Evolutionary conservation across 345 rosid species (phyloP), one percentile per base, ranked within the genome.

Genomic region (Eucalyptus marginata): DNA sequence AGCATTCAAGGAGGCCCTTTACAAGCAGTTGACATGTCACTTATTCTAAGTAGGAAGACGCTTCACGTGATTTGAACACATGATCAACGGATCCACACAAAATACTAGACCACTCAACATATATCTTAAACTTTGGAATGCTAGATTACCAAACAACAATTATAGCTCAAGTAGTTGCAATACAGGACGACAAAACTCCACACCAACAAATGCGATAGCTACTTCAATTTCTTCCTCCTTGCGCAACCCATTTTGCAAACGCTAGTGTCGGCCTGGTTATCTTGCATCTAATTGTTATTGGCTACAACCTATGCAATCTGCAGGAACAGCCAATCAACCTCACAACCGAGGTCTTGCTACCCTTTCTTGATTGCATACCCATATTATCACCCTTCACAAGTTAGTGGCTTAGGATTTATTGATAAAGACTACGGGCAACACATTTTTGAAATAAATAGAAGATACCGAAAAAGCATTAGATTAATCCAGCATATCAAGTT

Each of bases 351-450:
- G 62, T 56, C 62, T 13, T 56, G 13, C 6, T 56, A 24, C 62
- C 36, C 11, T 24, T 24, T 56, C 29, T 56, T 56, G 29, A 56
- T 56, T 56, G 29, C 6, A 24, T 56, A 5, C 62, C 62, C 11
- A 24, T 24, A 56, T 56, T 13, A 56, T 56, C 29, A 56, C 29
- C 62, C 6, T 24, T 56, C 12, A 56, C 62, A 56, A 22, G 62
- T 56, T 56, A 9, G 62, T 56, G 29, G 13, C 29, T 24, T 56
- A 56, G 5, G 27, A 56, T 9, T 56, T 56, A 56, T 56, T 56
- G 6, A 56, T 24, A 56, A 56, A 24, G 62, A 9, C 13, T 10
- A 4, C 0, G 1, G 4, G 11, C 6, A 56, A 56, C 2, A 10
- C 3, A 56, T 56, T 24, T 4, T 56, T 24, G 12, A 56, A 56